phyloP scores from a whole-genome alignment of 2,329 filamentous ascomycete genomes.

The Gyromitra esculenta region DNA sequence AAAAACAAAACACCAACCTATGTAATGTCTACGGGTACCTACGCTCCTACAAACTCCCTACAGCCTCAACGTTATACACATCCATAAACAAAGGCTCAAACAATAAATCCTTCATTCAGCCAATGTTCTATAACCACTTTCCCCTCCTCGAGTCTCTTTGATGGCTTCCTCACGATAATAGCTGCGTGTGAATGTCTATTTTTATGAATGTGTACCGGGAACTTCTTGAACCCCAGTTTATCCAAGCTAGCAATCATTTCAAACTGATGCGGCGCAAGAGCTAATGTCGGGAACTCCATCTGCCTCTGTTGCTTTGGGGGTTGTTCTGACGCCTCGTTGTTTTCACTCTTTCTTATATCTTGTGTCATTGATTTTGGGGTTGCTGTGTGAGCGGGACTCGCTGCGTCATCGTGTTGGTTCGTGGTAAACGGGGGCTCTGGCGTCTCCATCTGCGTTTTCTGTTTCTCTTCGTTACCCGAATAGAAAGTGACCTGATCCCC shows the following conservation, averaged over 20 bases:
- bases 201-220: constrained; percentile 78
- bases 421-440: neutral
- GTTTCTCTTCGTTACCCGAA: neutral
- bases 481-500: neutral
- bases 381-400: neutral
- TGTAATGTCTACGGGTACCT: constrained; percentile 8
- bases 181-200: constrained; percentile 85
- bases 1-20: constrained; percentile 7
- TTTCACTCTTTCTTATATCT: neutral
- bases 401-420: constrained; percentile 1
- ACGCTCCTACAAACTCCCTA: constrained; percentile 1
- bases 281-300: constrained; percentile 72
- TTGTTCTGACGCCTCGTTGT: constrained; percentile 57
- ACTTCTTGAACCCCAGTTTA: constrained; percentile 71
- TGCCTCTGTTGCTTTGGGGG: constrained; percentile 57
- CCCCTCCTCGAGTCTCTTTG: constrained; percentile 77
- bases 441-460: neutral
- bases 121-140: constrained; percentile 81
- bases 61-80: neutral
- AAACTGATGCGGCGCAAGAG: constrained; percentile 82
- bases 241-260: constrained; percentile 83
- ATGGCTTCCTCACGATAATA: constrained; percentile 78
- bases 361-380: constrained; percentile 3
- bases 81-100: constrained; percentile 61
- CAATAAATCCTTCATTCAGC: constrained; percentile 76